Percentiles rank a stretch among this genome's conserved stretches.
phyloP scores from a whole-genome alignment of 2,329 filamentous ascomycete genomes.

The Thielaviopsis populi region DNA sequence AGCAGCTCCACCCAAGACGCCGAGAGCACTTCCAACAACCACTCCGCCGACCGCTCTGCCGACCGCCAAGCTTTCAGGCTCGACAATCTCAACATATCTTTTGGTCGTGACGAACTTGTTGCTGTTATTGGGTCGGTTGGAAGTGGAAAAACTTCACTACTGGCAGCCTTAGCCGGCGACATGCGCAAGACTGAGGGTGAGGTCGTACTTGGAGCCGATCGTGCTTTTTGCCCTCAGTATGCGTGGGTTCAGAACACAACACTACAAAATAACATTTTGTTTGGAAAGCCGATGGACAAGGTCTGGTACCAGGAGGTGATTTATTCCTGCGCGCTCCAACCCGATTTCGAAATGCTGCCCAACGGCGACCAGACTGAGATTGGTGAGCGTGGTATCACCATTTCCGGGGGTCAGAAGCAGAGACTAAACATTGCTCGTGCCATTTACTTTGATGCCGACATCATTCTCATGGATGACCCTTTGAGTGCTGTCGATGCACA shows the following conservation, averaged over 20 bases:
- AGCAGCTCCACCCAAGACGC: constrained; percentile 18
- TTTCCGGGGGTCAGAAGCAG: constrained; percentile 91
- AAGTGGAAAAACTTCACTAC: constrained; percentile 76
- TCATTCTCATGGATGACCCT: constrained; percentile 55
- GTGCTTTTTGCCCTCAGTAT: constrained; percentile 90
- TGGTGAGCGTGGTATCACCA: constrained; percentile 86
- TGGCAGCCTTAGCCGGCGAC: constrained; percentile 80
- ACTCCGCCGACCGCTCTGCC: constrained; percentile 34
- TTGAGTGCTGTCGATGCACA: constrained; percentile 56
- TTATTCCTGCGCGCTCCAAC: constrained; percentile 67
- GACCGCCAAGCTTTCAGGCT: constrained; percentile 57
- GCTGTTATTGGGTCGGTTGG: constrained; percentile 84
- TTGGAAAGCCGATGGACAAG: constrained; percentile 63
- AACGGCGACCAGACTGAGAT: constrained; percentile 82
- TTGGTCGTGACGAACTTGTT: constrained; percentile 61
- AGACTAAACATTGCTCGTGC: constrained; percentile 82
- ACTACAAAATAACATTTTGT: constrained; percentile 76
- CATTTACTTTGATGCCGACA: constrained; percentile 54
- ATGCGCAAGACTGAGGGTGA: constrained; percentile 73
- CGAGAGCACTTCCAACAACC: constrained; percentile 21
- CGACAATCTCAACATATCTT: constrained; percentile 48
- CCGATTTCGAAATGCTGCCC: constrained; percentile 87
- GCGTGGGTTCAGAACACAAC: constrained; percentile 95
- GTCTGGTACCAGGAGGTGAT: constrained; percentile 76
- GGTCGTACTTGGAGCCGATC: constrained; percentile 58